Conservation (phyloP, 352 stramenopile genomes). For the Phytophthora brassicae region DNA sequence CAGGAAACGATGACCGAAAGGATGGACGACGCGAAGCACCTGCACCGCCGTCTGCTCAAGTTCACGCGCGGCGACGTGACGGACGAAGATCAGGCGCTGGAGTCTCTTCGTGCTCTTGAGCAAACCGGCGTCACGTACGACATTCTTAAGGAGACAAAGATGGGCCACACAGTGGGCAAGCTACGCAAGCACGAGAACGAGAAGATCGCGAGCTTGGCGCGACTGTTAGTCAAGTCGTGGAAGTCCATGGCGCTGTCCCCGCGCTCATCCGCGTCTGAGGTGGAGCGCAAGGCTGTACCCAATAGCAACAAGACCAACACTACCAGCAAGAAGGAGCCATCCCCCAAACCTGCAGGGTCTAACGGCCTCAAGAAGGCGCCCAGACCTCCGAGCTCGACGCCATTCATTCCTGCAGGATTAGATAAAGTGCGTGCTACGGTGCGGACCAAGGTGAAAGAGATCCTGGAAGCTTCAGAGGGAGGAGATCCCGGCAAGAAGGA, state of each 20-base stretch:
- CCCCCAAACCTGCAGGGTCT: conserved; percentile 11
- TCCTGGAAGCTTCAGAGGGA: conserved; percentile 52
- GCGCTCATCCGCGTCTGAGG: conserved; percentile 16
- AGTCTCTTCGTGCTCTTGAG: conserved; percentile 66
- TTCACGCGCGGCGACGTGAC: conserved; percentile 64
- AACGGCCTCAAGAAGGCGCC: conserved; percentile 34
- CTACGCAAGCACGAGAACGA: conserved; percentile 88
- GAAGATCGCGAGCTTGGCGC: conserved; percentile 74
- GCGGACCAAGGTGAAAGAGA: conserved; percentile 82
- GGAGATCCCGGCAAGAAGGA: conserved; percentile 54
- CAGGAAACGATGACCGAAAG: too few relatives aligned
- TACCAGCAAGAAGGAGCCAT: conserved; percentile 26
- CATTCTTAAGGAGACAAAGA: conserved; percentile 84
- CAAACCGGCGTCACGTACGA: conserved; percentile 56
- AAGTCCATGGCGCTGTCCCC: conserved; percentile 83
- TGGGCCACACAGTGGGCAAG: conserved; percentile 86
- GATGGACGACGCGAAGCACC: conserved; percentile 72
- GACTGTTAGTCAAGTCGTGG: conserved; percentile 85
- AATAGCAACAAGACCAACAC: conserved; percentile 23
- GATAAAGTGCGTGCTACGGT: conserved; percentile 80
- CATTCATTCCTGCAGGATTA: conserved; percentile 69
- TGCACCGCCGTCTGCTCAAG: conserved; percentile 75
- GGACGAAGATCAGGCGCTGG: conserved; percentile 60
- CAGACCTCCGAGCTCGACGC: conserved; percentile 35
- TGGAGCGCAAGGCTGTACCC: neutral